Evolutionary conservation across 2,329 filamentous ascomycete species (phyloP).

Genomic region (Alternaria panax): DNA sequence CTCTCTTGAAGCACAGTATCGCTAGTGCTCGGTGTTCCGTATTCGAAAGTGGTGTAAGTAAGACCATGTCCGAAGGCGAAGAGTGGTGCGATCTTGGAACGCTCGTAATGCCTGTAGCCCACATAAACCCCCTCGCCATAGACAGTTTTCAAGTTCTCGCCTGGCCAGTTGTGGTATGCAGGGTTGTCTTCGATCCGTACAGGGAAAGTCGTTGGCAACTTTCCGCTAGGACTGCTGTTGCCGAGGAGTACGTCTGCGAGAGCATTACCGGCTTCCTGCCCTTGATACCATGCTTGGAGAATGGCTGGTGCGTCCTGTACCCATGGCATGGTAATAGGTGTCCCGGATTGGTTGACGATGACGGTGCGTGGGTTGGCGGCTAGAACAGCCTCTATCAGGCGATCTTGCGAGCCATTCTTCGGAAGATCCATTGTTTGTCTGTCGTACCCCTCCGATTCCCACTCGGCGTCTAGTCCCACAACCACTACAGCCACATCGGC

Average conservation of each 20-base stretch:
- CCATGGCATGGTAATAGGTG: conserved; percentile 76
- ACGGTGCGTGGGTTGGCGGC: conserved; percentile 71
- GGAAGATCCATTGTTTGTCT: conserved; percentile 68
- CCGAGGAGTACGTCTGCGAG: conserved; percentile 81
- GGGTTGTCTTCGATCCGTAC: conserved; percentile 67
- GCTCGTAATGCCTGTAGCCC: conserved; percentile 77
- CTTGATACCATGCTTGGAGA: conserved; percentile 81
- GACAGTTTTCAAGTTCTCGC: conserved; percentile 71
- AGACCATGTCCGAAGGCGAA: conserved; percentile 83
- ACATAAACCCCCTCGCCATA: conserved; percentile 78
- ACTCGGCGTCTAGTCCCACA: conserved; percentile 78
- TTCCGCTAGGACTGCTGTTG: conserved; percentile 75
- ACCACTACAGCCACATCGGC: conserved; percentile 81
- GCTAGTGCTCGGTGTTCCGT: conserved; percentile 64
- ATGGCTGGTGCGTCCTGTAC: conserved; percentile 69
- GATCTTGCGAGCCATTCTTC: conserved; percentile 64
- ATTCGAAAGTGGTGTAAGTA: conserved; percentile 76
- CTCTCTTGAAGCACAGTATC: conserved; percentile 58
- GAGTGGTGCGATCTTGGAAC: conserved; percentile 63
- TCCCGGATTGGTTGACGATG: conserved; percentile 78
- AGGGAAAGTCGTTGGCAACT: conserved; percentile 77
- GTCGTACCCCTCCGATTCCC: conserved; percentile 76
- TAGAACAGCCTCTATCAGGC: conserved; percentile 69
- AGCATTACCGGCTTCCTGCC: conserved; percentile 84
- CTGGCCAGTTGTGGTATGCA: conserved; percentile 75